These are phyloP conservation scores for Didymellaceae sp. DNA, from an alignment of 2,329 filamentous ascomycete genomes.

Conservation along the genomic window DNA sequence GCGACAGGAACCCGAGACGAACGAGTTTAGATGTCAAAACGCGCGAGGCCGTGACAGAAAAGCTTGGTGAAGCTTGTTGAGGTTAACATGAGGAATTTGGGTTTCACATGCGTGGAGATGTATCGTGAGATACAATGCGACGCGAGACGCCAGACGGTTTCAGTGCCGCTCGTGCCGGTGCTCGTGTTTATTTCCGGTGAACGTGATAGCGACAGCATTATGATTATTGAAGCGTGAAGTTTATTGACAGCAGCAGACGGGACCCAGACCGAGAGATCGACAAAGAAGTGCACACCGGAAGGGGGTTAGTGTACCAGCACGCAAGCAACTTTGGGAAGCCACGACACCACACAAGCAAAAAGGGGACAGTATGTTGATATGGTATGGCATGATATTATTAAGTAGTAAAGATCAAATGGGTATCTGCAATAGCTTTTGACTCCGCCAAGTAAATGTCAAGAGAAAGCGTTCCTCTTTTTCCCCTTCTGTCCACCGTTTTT, in stretches of 20 bases:
- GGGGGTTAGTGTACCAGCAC: neutral
- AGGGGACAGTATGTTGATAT: neutral
- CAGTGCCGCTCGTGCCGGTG: neutral
- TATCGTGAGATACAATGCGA: constrained; percentile 11
- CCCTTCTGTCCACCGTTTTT: neutral
- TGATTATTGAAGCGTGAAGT: neutral
- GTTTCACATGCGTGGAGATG: too few species aligned
- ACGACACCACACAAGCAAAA: neutral
- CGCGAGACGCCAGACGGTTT: constrained; percentile 3
- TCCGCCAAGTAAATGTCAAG: too few species aligned
- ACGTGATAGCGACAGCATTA: neutral
- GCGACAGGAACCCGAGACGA: constrained; percentile 11
- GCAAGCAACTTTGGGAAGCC: neutral
- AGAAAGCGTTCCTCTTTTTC: constrained; percentile 2
- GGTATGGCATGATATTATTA: constrained; percentile 10
- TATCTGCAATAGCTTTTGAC: constrained; percentile 13
- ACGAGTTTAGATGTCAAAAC: constrained; percentile 1
- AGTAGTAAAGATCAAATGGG: constrained; percentile 15
- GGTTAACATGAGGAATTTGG: neutral
- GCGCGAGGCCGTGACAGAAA: constrained; percentile 16
- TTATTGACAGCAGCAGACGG: neutral
- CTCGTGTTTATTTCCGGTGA: neutral
- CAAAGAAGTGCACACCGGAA: neutral
- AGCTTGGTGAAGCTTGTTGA: constrained; percentile 14
- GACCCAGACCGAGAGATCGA: neutral